phyloP scores from a whole-genome alignment of 2,329 filamentous ascomycete genomes.

The Aurifilum marmelostoma region DNA sequence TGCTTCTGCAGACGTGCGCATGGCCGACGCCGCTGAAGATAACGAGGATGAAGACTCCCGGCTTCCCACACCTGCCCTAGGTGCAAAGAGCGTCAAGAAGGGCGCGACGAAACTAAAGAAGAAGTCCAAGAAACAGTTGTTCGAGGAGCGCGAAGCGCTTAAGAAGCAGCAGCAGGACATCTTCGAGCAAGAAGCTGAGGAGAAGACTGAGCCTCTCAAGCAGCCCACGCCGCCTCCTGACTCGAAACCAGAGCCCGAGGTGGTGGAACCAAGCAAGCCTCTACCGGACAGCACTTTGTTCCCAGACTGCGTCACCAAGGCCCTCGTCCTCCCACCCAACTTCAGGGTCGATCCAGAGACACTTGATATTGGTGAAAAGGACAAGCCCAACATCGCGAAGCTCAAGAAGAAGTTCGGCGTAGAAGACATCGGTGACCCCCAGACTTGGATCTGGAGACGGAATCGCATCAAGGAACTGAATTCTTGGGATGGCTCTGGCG shows the following conservation, averaged over 20 bases:
- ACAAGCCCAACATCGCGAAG: slow-evolving; percentile 53
- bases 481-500: slow-evolving; percentile 38
- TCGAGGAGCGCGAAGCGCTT: slow-evolving; percentile 67
- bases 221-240: slow-evolving; percentile 36
- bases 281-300: slow-evolving; percentile 51
- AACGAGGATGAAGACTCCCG: slow-evolving; percentile 50
- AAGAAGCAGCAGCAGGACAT: slow-evolving; percentile 58
- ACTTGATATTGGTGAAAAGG: slow-evolving; percentile 48
- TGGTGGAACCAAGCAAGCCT: slow-evolving; percentile 39
- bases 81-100: slow-evolving; percentile 60
- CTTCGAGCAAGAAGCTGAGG: slow-evolving; percentile 49
- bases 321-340: slow-evolving; percentile 49
- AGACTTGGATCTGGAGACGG: slow-evolving; percentile 61
- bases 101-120: slow-evolving; percentile 64
- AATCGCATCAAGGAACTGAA: slow-evolving; percentile 62
- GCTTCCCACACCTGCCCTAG: slow-evolving; percentile 50
- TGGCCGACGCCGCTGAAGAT: slow-evolving; percentile 50
- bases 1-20: slow-evolving; percentile 53
- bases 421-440: slow-evolving; percentile 52
- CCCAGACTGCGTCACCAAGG: slow-evolving; percentile 51
- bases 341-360: slow-evolving; percentile 50
- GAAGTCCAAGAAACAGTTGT: slow-evolving; percentile 77
- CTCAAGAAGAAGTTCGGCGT: slow-evolving; percentile 52
- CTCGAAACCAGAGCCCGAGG: slow-evolving; percentile 39
- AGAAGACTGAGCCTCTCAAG: slow-evolving; percentile 40